Evolutionary conservation across 1,284 basidiomycete species (phyloP), one percentile per base, ranked within the genome.

Genomic region (Coniferiporia sulphurascens): DNA sequence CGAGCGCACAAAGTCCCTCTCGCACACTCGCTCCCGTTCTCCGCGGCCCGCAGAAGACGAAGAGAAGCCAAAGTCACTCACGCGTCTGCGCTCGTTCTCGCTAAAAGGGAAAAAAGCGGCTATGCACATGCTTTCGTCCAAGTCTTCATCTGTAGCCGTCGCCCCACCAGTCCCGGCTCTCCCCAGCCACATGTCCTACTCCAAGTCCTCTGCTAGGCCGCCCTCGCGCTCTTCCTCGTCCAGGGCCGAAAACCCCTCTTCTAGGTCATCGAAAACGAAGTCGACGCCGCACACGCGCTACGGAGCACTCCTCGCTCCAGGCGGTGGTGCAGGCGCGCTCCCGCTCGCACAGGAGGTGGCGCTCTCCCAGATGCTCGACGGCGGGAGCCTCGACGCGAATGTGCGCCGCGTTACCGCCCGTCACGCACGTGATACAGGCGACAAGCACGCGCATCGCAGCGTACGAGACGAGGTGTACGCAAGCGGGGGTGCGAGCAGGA

Each of bases 321-420:
- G 73, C 71, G 56, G 68, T 65, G 63, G 71, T 65, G 58, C 73
- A 63, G 66, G 71, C 69, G 62, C 80, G 69, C 78, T 83, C 4
- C 75, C 84, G 3, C 77, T 89, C 38, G 75, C 79, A 5, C 80
- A 80, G 53, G 85, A 88, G 63, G 76, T 88, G 43, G 82, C 80
- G 1, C 72, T 89, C 59, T 80, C 84, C 76, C 87, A 88, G 69
- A 82, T 87, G 62, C 67, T 75, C 2, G 84, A 83, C 54, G 87
- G 87, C 13, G 87, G 87, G 0, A 77, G 70, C 53, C 74, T 81
- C 59, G 80, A 87, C 56, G 69, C 75, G n/a, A 80, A 86, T 58
- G 78, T 81, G 46, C 75, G 76, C 59, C 78, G 78, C n/a, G 68
- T 81, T 48, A 81, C 85, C 74, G 74, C 80, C 51, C 71, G 74